Percentiles rank a stretch among this genome's conserved stretches.
These are phyloP conservation scores for Vigna trinervia DNA, from an alignment of 306 rosid genomes.

Conservation along the genomic window DNA sequence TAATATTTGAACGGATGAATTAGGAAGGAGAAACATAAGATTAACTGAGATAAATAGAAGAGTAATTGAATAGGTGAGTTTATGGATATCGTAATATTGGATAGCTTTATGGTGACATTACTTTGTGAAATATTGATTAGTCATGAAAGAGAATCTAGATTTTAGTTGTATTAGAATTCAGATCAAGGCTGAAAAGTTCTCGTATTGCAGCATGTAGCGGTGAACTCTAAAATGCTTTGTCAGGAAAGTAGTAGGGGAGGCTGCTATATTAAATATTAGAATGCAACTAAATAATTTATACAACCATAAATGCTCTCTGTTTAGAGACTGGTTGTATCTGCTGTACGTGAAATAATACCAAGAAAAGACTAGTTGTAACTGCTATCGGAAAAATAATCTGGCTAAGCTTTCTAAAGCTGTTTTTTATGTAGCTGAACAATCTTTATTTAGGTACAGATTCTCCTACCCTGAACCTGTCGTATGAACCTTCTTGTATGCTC, in stretches of 20 bases:
- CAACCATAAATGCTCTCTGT: too few relatives aligned
- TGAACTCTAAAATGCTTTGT: neutral
- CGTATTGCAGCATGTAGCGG: neutral
- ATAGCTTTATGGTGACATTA: constrained; percentile 17
- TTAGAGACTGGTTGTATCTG: too few relatives aligned
- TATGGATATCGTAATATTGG: constrained; percentile 10
- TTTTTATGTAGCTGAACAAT: too few relatives aligned
- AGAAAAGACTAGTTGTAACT: too few relatives aligned
- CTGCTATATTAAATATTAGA: neutral
- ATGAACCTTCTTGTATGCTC: too few relatives aligned
- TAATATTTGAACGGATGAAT: constrained; percentile 27
- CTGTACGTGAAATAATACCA: too few relatives aligned
- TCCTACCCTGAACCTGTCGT: too few relatives aligned
- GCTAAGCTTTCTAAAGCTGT: too few relatives aligned
- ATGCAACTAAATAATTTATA: neutral
- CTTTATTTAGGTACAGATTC: too few relatives aligned
- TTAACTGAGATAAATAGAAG: constrained; percentile 3
- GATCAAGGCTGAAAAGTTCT: too few relatives aligned
- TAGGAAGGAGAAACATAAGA: constrained; percentile 20
- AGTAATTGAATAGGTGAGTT: neutral
- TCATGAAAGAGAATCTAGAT: neutral
- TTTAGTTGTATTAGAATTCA: too few relatives aligned
- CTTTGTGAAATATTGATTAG: constrained; percentile 17
- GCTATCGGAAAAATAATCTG: too few relatives aligned
- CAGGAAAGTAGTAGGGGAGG: neutral